Base-by-base conservation (phyloP, 306 rosid genomes). In the Elaeagnus macrophylla region DNA sequence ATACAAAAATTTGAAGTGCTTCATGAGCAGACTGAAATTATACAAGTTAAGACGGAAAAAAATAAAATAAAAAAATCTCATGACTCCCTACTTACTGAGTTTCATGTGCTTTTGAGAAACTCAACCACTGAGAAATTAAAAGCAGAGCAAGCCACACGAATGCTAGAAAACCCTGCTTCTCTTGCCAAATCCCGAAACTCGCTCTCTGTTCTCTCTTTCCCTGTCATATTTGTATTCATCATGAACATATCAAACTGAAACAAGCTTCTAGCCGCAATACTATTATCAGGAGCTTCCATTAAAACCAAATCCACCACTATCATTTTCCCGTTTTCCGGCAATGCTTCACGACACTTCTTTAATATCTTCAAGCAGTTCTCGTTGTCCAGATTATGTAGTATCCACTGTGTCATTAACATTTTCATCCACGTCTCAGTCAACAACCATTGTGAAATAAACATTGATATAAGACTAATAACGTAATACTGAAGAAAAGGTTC, bases 281-380 rank as follows among this genome's bases (percentile, higher is more conserved):
- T 54, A 3, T 67, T 65, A 40, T 43, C 60, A 7, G 59, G 35
- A 62, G 48, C 40, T 59, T 59, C 76, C 11, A 35, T 9, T 37
- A 64, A 36, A 61, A 71, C 67, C 72, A 65, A 35, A 36, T 65
- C 62, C 16, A 49, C 55, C 35, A 60, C 19, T 41, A 65, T 65
- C 54, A 59, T 62, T 37, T 71, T 71, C 35, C 71, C 76, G 2
- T 37, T 5, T 0, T 65, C 52, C 49, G 63, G 64, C 20, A 60
- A 61, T 17, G 55, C 64, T 57, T 71, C 64, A 5, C 60, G 37
- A 54, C 72, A 66, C 14, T 66, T 72, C 54, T 44, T 38, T 7
- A 61, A 58, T 37, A 51, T 48, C 59, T 3, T 55, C 51, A 54
- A 10, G 56, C 67, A 59, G 1, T 61, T 11, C 18, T 50, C 14